Percentiles rank a stretch among this genome's conserved stretches.
These are phyloP conservation scores for Sergeia podlipaevii DNA, from an alignment of 208 protist species.

Conservation along the genomic window DNA sequence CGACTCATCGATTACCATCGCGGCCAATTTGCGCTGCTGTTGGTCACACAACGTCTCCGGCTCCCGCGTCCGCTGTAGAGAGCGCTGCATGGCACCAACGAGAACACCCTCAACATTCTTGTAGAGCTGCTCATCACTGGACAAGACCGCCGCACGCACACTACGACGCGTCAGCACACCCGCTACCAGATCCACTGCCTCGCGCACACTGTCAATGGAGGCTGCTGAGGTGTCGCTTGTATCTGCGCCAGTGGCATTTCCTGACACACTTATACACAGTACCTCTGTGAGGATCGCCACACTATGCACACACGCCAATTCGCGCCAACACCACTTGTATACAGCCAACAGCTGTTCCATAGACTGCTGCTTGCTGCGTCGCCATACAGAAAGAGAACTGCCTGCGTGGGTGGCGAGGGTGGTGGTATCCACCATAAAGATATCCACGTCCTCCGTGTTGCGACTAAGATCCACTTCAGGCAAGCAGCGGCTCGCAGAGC, in stretches of 20 bases:
- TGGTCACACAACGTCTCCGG: not conserved
- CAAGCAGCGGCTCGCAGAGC: conserved; percentile 15
- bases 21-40: conserved; percentile 4
- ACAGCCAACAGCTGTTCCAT: conserved; percentile 23
- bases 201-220: not conserved
- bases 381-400: conserved; percentile 10
- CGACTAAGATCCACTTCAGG: conserved; percentile 70
- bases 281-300: conserved; percentile 21
- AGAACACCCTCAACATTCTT: not conserved
- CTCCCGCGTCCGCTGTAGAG: not conserved
- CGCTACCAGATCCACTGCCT: not conserved
- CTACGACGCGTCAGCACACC: conserved; percentile 13
- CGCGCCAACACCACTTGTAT: conserved; percentile 27
- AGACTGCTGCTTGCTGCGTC: conserved; percentile 16
- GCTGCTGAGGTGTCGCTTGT: not conserved
- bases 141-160: conserved; percentile 5
- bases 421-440: conserved; percentile 16
- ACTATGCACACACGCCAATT: conserved; percentile 26
- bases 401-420: conserved; percentile 14
- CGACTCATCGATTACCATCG: conserved; percentile 10
- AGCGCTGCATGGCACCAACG: conserved; percentile 1
- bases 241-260: not conserved
- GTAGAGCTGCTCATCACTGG: conserved; percentile 16
- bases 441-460: conserved; percentile 42
- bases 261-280: no score